phyloP scores from a whole-genome alignment of 768 basidiomycete genomes.

The Russula griseocarnosa region DNA sequence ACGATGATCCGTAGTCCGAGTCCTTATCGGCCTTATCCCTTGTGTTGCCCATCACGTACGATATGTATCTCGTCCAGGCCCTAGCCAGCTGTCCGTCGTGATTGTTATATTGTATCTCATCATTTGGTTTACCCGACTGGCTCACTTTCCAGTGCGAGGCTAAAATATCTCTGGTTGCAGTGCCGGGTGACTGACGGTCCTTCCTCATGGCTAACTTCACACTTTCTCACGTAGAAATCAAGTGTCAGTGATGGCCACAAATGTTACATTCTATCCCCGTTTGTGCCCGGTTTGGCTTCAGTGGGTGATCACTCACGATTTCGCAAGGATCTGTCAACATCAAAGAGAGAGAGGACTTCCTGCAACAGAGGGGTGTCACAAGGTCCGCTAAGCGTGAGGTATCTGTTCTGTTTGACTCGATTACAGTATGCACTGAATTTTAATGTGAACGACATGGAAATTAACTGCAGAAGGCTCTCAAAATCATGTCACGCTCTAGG shows the following conservation, averaged over 20 bases:
- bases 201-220: not conserved
- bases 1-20: slow-evolving; percentile 16
- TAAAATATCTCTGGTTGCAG: not conserved
- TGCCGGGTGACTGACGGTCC: too few species aligned
- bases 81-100: not conserved
- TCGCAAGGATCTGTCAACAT: too few species aligned
- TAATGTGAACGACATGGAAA: too few species aligned
- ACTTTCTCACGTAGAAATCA: not conserved
- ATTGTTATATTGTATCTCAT: slow-evolving; percentile 1
- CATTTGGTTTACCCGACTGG: slow-evolving; percentile 2
- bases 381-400: slow-evolving; percentile 46
- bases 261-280: slow-evolving; percentile 38
- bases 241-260: slow-evolving; percentile 36
- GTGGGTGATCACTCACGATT: slow-evolving; percentile 7
- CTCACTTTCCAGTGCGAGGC: not conserved
- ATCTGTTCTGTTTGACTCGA: too few species aligned
- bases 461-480: too few species aligned
- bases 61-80: slow-evolving; percentile 15
- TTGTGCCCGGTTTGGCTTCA: slow-evolving; percentile 2
- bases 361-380: slow-evolving; percentile 17
- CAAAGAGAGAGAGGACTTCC: slow-evolving; percentile 16
- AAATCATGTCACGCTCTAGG: too few species aligned
- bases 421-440: too few species aligned
- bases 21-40: not conserved
- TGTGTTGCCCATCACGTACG: not conserved